Conservation (phyloP, 1,139 yeast species). For the Eremothecium coryli region DNA sequence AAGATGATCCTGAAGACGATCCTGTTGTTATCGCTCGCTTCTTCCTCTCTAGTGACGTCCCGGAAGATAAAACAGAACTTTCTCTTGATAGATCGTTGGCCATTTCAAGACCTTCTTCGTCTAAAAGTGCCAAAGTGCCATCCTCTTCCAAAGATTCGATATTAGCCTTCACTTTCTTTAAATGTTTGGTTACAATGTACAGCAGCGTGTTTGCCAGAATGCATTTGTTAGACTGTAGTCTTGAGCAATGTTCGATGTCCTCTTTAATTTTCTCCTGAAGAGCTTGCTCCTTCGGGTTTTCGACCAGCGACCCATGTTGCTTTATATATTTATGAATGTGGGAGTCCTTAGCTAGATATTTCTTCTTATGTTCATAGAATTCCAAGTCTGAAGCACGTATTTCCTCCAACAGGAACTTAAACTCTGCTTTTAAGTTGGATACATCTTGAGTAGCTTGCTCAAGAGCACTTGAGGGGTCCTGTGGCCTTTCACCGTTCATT, state of each 20-base stretch:
- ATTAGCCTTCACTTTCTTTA: conserved; percentile 63
- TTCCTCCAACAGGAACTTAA: conserved; percentile 73
- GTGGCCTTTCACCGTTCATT: conserved; percentile 18
- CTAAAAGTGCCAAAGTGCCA: conserved; percentile 60
- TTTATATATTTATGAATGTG: conserved; percentile 76
- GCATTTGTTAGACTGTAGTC: conserved; percentile 69
- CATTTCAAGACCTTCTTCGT: conserved; percentile 22
- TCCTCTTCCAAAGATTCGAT: conserved; percentile 69
- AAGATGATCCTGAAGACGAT: conserved; percentile 13
- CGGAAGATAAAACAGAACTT: conserved; percentile 18
- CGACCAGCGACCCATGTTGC: conserved; percentile 72
- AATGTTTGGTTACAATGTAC: conserved; percentile 65
- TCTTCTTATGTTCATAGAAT: conserved; percentile 56
- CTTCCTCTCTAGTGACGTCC: conserved; percentile 20
- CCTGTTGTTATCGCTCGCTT: conserved; percentile 9
- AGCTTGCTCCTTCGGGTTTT: conserved; percentile 74
- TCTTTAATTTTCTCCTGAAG: conserved; percentile 58
- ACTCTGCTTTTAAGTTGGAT: conserved; percentile 83
- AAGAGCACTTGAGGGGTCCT: conserved; percentile 70
- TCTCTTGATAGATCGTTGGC: conserved; percentile 25
- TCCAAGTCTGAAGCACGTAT: conserved; percentile 61
- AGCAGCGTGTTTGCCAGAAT: conserved; percentile 75
- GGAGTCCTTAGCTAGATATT: conserved; percentile 62
- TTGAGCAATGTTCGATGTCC: conserved; percentile 52
- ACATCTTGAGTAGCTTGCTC: conserved; percentile 70